Base-by-base conservation (phyloP, 768 basidiomycete genomes). In the Mycena indigotica region DNA sequence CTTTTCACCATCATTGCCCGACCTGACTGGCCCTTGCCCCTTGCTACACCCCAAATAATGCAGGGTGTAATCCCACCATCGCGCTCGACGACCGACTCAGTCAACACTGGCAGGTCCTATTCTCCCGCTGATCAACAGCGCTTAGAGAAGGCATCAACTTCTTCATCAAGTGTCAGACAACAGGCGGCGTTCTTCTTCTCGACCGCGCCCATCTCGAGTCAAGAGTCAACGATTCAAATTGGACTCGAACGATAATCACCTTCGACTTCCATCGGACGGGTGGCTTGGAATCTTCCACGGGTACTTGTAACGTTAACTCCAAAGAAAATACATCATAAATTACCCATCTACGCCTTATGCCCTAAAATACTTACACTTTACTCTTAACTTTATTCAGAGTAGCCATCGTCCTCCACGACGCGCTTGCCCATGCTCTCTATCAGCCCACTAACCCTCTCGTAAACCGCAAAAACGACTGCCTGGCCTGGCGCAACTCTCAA, bases 401-500 rank as follows among this genome's bases (percentile, higher is more conserved):
- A 90, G 45, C 72, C 69, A 62, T 88, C 84, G 30, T 88, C 88
- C 58, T 82, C 83, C 35, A 75, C 73, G 21, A 77, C 72, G 21
- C 76, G 78, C 44, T 84, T 84, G 56, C 70, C 78, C 52, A 93
- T 77, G 53, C 71, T 77, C 79, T 96, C 95, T 55, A 96, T 88
- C 35, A 81, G 55, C 66, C 69, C 74, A 72, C 89, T 86, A 60
- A 98, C 89, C 50, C 89, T 80, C 76, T 99, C 96, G 67, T 98
- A 98, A 25, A 99, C 96, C 13, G 96, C 93, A 68, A 98, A 98
- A 30, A 98, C 96, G 63, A 98, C 91, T 2, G 95, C 95, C 71
- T 93, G 93, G 1, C 96, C 97, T 6, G 97, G 97, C 2, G 97
- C 97, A 44, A 99, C 97, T 53, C 97, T 86, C 66, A 97, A 77